These are phyloP conservation scores for Xylariaceae sp. DNA, from an alignment of 2,329 filamentous ascomycete species.

Conservation along the genomic window DNA sequence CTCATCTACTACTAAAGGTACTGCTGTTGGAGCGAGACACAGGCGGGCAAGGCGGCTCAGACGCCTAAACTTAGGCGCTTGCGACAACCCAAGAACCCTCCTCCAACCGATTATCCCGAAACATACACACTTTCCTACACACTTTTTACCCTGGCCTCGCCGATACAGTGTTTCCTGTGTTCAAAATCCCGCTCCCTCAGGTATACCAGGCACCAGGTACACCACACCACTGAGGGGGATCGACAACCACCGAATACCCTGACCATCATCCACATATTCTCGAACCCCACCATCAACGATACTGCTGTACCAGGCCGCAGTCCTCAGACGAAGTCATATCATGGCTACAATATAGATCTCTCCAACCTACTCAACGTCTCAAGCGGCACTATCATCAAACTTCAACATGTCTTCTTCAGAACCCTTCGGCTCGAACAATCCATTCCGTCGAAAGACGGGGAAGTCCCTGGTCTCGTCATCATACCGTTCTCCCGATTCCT, in stretches of 20 bases:
- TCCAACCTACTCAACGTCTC: no score
- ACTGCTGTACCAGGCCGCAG: neutral
- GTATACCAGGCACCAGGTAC: neutral
- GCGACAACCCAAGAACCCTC: no score
- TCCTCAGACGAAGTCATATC: no score
- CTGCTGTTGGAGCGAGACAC: no score
- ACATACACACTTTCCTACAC: neutral
- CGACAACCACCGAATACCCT: neutral
- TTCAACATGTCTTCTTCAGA: no score
- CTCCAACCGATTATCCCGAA: conserved; percentile 20
- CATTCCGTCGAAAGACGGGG: conserved; percentile 43
- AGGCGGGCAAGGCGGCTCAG: no score
- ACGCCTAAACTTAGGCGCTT: no score
- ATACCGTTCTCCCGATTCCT: conserved; percentile 8
- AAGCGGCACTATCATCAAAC: no score
- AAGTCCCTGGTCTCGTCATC: conserved; percentile 13
- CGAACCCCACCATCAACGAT: neutral
- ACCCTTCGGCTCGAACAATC: conserved; percentile 43
- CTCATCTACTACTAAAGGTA: no score
- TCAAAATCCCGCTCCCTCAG: neutral
- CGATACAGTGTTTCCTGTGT: neutral
- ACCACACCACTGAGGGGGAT: neutral
- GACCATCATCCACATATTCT: conserved; percentile 3
- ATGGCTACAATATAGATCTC: no score
- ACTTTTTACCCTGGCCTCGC: neutral